Base-by-base conservation (phyloP, 345 rosid genomes). In the Arabis hirsuta region DNA sequence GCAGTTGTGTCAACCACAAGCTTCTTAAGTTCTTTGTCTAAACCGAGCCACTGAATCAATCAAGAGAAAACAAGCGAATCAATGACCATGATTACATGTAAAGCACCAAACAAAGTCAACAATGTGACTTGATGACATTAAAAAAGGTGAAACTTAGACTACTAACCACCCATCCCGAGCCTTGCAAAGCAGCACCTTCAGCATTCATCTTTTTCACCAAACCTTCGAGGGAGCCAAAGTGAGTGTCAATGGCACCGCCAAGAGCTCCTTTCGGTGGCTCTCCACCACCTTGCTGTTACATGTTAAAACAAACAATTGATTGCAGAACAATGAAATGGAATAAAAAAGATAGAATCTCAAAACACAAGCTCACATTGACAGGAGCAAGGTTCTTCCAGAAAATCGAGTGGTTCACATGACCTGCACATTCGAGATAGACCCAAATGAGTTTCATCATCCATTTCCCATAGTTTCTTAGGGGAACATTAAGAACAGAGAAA, bases 91-190 rank as follows among this genome's bases (percentile, higher is more conserved):
- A 10, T 31, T 10, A 52, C 13, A 29, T 38, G 39, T 2, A 7
- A 51, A 24, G 12, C 34, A 44, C 41, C 26, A 53, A 53, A 44
- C 26, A 53, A 53, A 44, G 1, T 39, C 16, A 46, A 38, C 13
- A 76, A 48, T 14, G 16, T 7, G 67, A 57, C 2, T 5, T 0
- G 3, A 59, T 0, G 57, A 59, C 10, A 41, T 12, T 4, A 11
- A 16, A 11, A 16, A n/a, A 45, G 27, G 14, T 36, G 42, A 56
- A 58, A 26, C 13, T 36, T 36, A 43, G 76, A 75, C 2, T 53
- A 72, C 96, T 72, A 68, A 91, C 97, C 96, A 95, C 96, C 99
- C 99, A 95, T 79, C 99, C 99, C 9, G 97, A 95, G 55, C 99
- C 99, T 82, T 95, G 99, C 22, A 95, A 3, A 69, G 96, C 93